Evolutionary conservation across 768 basidiomycete genomes (phyloP), one percentile per base, ranked within the genome.

Genomic region (Hericium erinaceus): DNA sequence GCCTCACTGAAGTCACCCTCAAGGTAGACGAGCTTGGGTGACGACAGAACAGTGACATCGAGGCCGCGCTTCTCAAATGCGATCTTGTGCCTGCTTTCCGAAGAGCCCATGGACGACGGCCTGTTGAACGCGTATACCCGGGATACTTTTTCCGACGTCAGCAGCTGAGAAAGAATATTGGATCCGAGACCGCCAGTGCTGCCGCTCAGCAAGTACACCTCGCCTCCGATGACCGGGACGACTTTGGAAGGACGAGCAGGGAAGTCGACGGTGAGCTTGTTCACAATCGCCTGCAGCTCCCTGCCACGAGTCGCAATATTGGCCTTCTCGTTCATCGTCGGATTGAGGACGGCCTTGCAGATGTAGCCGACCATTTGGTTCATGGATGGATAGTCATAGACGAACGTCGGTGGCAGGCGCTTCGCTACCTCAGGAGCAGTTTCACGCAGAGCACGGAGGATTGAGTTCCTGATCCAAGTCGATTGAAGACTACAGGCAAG

Each of bases 401-500:
- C 65, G 39, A 67, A 59, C 33, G 61, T 61, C 5, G 61, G 38
- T 2, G 65, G 58, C 11, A 67, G 46, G 16, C 52, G 52, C 12
- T 60, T 56, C 26, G 54, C 56, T 11, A 56, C 55, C 26, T 60
- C 59, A 1, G 60, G 48, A 11, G 55, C 48, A 6, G 62, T 55
- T 40, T 65, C 54, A 2, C 66, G 67, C n/a, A 69, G 64, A 18
- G 57, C 64, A 9, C 61, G 59, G 18, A 69, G 22, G 24, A 69
- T 41, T 2, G 65, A 28, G 52, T 69, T 69, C n/a, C 68, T 63
- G 39, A 69, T 65, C 22, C 59, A 66, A 2, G 65, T 69, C 12
- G 65, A 55, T 54, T 69, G 65, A 8, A 69, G 54, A 48, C 68
- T 69, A 6, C 13, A 39, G 15, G 7, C 12, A 22, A 39, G 9